Conservation (phyloP, 257 asterid genomes). For the Ilex asprella region DNA sequence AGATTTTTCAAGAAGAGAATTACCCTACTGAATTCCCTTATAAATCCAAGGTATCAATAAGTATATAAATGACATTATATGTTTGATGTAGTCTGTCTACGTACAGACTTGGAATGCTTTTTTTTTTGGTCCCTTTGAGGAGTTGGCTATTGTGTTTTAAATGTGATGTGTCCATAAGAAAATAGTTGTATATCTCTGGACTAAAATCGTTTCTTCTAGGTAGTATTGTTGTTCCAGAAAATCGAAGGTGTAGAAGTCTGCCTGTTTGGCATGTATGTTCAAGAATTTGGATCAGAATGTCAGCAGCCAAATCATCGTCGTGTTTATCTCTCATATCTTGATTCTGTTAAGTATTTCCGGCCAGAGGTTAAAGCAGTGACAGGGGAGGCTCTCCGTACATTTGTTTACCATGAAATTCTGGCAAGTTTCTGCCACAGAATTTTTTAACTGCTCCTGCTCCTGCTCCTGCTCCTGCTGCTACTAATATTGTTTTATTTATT, state of each 20-base stretch:
- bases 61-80: neutral
- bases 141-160: too few relatives aligned
- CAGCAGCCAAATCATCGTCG: constrained; percentile 96
- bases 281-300: constrained; percentile 98
- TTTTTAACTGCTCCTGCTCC: neutral
- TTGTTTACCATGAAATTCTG: constrained; percentile 96
- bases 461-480: constrained; percentile 6
- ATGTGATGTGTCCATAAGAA: too few relatives aligned
- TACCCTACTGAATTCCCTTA: constrained; percentile 77
- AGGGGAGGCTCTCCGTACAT: constrained; percentile 99
- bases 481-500: neutral
- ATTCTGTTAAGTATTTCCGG: constrained; percentile 96
- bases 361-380: constrained; percentile 86
- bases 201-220: constrained; percentile 40
- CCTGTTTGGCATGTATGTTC: constrained; percentile 97
- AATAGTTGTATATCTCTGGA: neutral
- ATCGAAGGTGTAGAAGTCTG: constrained; percentile 99
- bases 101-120: too few relatives aligned
- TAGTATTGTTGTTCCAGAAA: constrained; percentile 77
- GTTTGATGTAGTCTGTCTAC: too few relatives aligned
- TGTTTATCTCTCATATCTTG: constrained; percentile 95
- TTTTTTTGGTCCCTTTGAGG: too few relatives aligned
- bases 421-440: constrained; percentile 32
- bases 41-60: constrained; percentile 69
- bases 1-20: constrained; percentile 82